phyloP scores from a whole-genome alignment of 1,139 yeast species.

The Pichia terricola region DNA sequence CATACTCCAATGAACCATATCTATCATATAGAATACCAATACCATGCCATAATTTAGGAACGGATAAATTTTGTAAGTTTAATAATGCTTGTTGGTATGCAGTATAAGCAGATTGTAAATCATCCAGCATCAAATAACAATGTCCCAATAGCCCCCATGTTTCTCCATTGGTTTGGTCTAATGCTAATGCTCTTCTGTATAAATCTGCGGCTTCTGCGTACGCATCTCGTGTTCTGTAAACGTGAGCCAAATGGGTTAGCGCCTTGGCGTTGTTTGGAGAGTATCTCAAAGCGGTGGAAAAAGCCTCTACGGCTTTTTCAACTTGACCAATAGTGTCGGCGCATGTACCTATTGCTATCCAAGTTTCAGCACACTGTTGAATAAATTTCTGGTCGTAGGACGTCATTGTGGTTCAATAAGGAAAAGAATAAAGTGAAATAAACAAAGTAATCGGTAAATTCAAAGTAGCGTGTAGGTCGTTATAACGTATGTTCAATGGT shows the following conservation, averaged over 20 bases:
- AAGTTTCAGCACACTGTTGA: constrained; percentile 79
- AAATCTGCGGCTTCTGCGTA: constrained; percentile 91
- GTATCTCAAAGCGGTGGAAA: constrained; percentile 83
- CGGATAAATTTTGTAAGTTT: constrained; percentile 86
- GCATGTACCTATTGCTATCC: constrained; percentile 85
- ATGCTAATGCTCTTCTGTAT: constrained; percentile 75
- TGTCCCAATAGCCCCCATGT: constrained; percentile 97
- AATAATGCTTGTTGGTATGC: constrained; percentile 94
- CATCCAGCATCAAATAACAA: constrained; percentile 94
- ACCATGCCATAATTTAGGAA: constrained; percentile 97
- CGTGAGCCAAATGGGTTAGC: constrained; percentile 75
- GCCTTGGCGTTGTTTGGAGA: constrained; percentile 82
- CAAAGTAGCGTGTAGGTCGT: too few species aligned
- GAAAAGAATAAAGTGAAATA: not conserved
- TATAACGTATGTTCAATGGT: not conserved
- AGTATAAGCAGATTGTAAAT: constrained; percentile 86
- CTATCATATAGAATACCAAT: constrained; percentile 93
- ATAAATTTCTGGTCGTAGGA: constrained; percentile 25
- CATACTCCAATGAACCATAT: constrained; percentile 91
- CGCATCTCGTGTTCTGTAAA: constrained; percentile 81
- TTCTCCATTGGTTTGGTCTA: constrained; percentile 85
- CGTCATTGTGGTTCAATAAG: constrained; percentile 1
- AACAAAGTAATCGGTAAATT: not conserved
- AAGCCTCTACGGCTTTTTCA: constrained; percentile 82
- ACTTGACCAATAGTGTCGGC: constrained; percentile 87